Evolutionary conservation across 371 early-diverging fungal genomes (phyloP), one percentile per base, ranked within the genome.

Genomic region (Mucor indicus): DNA sequence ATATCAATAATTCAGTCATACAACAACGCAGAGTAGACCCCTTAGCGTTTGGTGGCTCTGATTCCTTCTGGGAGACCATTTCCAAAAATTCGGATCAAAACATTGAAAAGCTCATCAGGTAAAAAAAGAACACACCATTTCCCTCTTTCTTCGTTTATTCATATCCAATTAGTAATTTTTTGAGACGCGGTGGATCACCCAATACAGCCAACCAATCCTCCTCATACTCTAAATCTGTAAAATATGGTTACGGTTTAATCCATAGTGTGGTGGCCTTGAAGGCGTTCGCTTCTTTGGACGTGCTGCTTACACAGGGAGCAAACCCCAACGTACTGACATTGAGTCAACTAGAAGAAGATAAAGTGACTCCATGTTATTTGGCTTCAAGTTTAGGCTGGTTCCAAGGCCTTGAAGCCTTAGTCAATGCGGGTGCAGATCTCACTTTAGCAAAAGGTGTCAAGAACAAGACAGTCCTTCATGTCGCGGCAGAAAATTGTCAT

Each of bases 121-220:
- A n/a, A n/a, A n/a, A n/a, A n/a, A n/a, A n/a, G n/a, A n/a, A n/a
- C n/a, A n/a, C n/a, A n/a, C n/a, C n/a, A n/a, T n/a, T n/a, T n/a
- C n/a, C n/a, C n/a, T n/a, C n/a, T n/a, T 22, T 40, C 15, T 21
- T 21, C 31, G 19, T 13, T 13, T 10, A 11, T 32, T 20, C 27
- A 19, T 30, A n/a, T n/a, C n/a, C n/a, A n/a, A n/a, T 7, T 48
- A 62, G 72, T 29, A 72, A 69, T 43, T 75, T 72, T 21, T 53
- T 75, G 13, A 60, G 69, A 32, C 67, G 69, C 16, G 72, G 72
- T 20, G 76, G 76, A n/a, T 72, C 72, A 4, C 76, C 76, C 11
- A 75, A 75, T 46, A 72, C 72, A 41, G 76, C 72, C n/a, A 75
- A 69, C 15, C 72, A 71, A 53, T 62, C 67, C 2, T n/a, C n/a